These are phyloP conservation scores for Lantana camara DNA, from an alignment of 257 asterid species.

Conservation along the genomic window DNA sequence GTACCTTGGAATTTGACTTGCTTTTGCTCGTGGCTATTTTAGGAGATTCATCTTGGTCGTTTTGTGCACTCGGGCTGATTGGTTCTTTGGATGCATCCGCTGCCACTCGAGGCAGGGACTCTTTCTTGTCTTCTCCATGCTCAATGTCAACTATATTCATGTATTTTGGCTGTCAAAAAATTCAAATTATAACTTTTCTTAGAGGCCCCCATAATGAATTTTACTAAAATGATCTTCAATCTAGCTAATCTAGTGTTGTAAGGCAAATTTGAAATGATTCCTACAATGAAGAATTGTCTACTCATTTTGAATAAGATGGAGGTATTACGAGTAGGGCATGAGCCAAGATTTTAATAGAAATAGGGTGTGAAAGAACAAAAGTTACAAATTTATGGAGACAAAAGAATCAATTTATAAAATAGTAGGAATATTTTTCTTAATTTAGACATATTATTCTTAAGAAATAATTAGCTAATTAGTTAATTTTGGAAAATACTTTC, in stretches of 20 bases:
- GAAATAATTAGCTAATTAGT: too few relatives aligned
- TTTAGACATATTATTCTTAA: too few relatives aligned
- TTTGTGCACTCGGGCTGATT: conserved; percentile 19
- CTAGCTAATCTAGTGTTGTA: background rate
- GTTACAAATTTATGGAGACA: too few relatives aligned
- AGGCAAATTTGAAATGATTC: background rate
- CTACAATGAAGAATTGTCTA: background rate
- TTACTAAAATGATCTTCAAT: background rate
- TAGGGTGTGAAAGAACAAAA: too few relatives aligned
- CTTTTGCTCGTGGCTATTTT: conserved; percentile 24
- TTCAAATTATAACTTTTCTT: background rate
- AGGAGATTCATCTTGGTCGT: conserved; percentile 28
- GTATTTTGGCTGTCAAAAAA: conserved; percentile 32
- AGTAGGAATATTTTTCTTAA: too few relatives aligned
- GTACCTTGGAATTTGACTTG: conserved; percentile 36
- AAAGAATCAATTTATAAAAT: too few relatives aligned
- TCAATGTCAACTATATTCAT: conserved; percentile 42
- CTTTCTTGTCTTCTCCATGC: conserved; percentile 23
- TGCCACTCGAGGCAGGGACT: conserved; percentile 21
- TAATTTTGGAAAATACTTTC: too few relatives aligned
- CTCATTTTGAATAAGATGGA: background rate
- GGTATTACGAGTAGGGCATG: too few relatives aligned
- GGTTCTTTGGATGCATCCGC: conserved; percentile 32
- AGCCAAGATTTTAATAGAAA: too few relatives aligned
- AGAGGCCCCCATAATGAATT: background rate